Percentiles rank a stretch among this genome's conserved stretches.
Conservation (phyloP, 805 yeast genomes). For the Wickerhamomyces silvicola region DNA sequence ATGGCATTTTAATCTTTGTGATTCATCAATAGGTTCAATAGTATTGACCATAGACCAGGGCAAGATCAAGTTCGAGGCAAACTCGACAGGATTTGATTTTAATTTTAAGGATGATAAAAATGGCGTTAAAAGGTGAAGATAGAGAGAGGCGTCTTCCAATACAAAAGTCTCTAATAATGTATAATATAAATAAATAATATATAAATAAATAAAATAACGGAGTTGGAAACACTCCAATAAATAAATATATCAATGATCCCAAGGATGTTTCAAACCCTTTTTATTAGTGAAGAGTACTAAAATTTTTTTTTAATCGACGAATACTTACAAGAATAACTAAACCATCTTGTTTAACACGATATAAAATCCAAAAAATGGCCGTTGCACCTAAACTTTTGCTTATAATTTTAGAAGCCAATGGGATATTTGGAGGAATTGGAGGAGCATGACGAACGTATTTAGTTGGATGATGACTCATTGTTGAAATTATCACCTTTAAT, state of each 20-base stretch:
- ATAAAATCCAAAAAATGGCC: slow-evolving; percentile 86
- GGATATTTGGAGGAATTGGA: slow-evolving; percentile 61
- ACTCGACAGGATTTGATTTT: slow-evolving; percentile 61
- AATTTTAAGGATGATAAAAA: slow-evolving; percentile 32
- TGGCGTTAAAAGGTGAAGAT: slow-evolving; percentile 11
- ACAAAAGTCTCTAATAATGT: not conserved
- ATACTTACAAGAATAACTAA: slow-evolving; percentile 45
- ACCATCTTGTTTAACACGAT: slow-evolving; percentile 71
- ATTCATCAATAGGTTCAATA: slow-evolving; percentile 45
- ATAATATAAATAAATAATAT: slow-evolving; percentile 2
- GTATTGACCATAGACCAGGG: slow-evolving; percentile 39
- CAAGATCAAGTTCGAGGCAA: slow-evolving; percentile 43
- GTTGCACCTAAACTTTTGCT: slow-evolving; percentile 73
- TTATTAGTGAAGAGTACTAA: too few relatives aligned
- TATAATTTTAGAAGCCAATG: slow-evolving; percentile 48
- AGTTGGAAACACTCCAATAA: slow-evolving; percentile 1
- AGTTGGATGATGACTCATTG: slow-evolving; percentile 17
- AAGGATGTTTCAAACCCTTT: slow-evolving; percentile 34
- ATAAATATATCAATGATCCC: slow-evolving; percentile 27
- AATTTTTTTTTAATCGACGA: too few relatives aligned
- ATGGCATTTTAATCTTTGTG: slow-evolving; percentile 76
- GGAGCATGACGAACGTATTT: slow-evolving; percentile 44
- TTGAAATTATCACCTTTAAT: too few relatives aligned
- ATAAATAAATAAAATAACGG: slow-evolving; percentile 1
- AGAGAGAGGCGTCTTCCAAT: not conserved